A percentile compares a stretch with the other conserved stretches of the same genome.
These are phyloP conservation scores for Colletotrichum gloeosporioides DNA, from an alignment of 2,329 filamentous ascomycete genomes.

Conservation along the genomic window DNA sequence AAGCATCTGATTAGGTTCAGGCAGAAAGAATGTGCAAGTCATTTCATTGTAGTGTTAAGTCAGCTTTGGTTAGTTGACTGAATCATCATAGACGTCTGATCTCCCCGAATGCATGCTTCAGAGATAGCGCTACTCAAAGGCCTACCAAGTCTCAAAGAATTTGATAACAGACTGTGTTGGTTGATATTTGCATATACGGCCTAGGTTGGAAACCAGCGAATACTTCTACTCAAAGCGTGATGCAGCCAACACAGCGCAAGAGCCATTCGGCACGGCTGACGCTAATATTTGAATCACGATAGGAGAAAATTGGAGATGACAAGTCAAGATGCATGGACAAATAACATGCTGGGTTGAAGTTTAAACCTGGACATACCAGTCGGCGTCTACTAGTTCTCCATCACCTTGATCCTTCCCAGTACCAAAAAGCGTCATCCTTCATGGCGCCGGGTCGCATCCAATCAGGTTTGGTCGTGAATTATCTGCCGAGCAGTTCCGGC, in stretches of 20 bases:
- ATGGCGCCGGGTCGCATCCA: background rate
- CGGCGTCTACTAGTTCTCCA: background rate
- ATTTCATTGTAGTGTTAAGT: background rate
- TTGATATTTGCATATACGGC: too few relatives aligned
- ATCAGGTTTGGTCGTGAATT: background rate
- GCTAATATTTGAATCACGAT: too few relatives aligned
- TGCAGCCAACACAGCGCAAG: too few relatives aligned
- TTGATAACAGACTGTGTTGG: too few relatives aligned
- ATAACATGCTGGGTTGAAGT: background rate
- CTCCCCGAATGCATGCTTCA: background rate
- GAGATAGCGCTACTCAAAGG: too few relatives aligned
- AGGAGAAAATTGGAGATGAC: fast-evolving
- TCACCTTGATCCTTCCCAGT: background rate
- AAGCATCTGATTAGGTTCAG: background rate
- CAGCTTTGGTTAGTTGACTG: background rate
- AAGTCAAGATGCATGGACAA: background rate
- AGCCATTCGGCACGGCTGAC: too few relatives aligned
- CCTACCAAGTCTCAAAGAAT: too few relatives aligned
- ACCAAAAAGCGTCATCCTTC: background rate
- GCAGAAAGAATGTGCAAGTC: background rate
- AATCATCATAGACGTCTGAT: background rate
- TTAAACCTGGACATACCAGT: background rate
- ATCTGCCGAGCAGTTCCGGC: background rate
- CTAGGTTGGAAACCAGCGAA: too few relatives aligned
- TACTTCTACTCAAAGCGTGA: too few relatives aligned